These are phyloP conservation scores for Funneliformis mosseae DNA, from an alignment of 192 early-diverging fungal genomes.

Conservation along the genomic window DNA sequence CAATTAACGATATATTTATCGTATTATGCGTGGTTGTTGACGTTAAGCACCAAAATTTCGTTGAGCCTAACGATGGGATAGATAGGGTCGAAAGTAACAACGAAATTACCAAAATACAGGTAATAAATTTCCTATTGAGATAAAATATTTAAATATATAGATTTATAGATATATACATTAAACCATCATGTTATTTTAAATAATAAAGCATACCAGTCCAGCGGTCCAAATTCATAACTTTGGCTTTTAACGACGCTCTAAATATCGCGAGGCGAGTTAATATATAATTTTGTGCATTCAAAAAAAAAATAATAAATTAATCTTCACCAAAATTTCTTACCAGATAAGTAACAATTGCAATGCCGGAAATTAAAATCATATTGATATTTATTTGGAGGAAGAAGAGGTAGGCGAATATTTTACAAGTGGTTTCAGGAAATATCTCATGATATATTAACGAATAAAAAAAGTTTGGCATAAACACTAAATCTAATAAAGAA, in stretches of 20 bases:
- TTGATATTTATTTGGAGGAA: background rate
- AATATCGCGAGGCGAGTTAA: background rate
- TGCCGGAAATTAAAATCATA: background rate
- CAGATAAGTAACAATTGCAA: constrained; percentile 12
- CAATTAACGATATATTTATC: background rate
- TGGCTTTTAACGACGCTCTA: background rate
- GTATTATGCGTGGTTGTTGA: background rate
- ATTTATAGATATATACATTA: background rate
- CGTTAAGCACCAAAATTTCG: background rate
- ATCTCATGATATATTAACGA: background rate
- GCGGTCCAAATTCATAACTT: background rate
- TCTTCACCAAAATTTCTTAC: too few relatives aligned
- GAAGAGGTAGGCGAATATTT: background rate
- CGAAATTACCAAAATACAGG: background rate
- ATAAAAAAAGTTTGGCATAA: constrained; percentile 19
- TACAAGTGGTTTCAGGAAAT: background rate
- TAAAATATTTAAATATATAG: background rate
- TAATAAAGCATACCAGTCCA: background rate
- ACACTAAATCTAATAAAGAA: background rate
- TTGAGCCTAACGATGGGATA: background rate
- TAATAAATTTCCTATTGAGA: background rate
- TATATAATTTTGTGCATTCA: background rate
- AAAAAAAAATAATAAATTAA: background rate
- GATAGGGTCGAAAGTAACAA: background rate
- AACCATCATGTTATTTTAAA: too few relatives aligned